Base-by-base conservation (phyloP, 768 basidiomycete genomes). In the Dendrothele bispora region DNA sequence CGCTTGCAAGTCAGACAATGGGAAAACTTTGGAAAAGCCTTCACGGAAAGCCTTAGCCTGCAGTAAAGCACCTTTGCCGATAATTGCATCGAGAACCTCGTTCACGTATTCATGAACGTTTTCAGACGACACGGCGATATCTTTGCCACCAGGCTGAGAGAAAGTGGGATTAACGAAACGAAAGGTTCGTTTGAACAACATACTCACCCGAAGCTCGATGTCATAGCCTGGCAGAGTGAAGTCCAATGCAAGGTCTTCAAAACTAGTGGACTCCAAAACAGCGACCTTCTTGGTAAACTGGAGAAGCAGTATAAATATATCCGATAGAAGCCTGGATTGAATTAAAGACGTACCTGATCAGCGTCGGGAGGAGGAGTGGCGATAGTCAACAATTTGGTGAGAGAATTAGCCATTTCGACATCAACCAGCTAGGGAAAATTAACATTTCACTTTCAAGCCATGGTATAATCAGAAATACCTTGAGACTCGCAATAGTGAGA, bases 221-320 rank as follows among this genome's bases (percentile, higher is more conserved):
- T 94, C 85, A 61, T 95, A 94, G 12, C 97, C 97, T 7, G 97
- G 97, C 15, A 98, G 76, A 7, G 95, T 98, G 66, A 98, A 99
- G 69, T 99, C 97, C 17, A 99, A 79, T 0, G 88, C 83, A 27
- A 99, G 80, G 60, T 98, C 95, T 53, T 91, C 88, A 15, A 98
- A 72, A 18, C 75, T 82, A 29, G 88, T 72, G 49, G 82, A 67
- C 61, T 85, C 44, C 39, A 39, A 80, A 62, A 82, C 73, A 37
- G 77, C 73, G 39, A 82, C 68, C 57, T 85, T 84, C 50, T 77
- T 74, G 39, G 74, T 69, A 22, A 83, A 66, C 77, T 84, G 46
- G 3, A 38, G 8, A n/a, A n/a, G n/a, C n/a, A n/a, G n/a, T n/a
- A n/a, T 6, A 24, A 18, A 53, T 45, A 29, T 32, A 49, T 43